Evolutionary conservation across 306 rosid species (phyloP).

Genomic region (Acacia crassicarpa): DNA sequence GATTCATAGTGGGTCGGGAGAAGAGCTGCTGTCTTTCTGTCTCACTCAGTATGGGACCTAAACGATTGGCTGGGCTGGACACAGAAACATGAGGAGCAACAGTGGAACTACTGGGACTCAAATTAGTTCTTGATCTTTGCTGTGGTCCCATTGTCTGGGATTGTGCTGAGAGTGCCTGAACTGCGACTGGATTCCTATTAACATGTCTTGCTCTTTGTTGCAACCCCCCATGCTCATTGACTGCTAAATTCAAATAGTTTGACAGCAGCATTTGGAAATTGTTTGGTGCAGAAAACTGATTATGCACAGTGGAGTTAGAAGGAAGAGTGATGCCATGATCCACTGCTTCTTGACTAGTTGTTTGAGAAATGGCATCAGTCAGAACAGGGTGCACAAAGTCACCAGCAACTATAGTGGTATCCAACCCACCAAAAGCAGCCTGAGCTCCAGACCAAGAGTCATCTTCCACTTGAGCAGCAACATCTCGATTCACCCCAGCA

Average conservation of each 20-base stretch:
- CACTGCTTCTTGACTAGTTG: constrained; percentile 50
- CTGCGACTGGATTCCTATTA: constrained; percentile 60
- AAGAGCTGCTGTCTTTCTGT: constrained; percentile 63
- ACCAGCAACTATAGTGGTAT: constrained; percentile 38
- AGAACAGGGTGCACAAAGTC: constrained; percentile 32
- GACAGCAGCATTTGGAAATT: constrained; percentile 48
- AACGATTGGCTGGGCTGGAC: constrained; percentile 37
- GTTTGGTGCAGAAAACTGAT: constrained; percentile 40
- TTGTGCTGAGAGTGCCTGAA: constrained; percentile 86
- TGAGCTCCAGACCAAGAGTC: constrained; percentile 48
- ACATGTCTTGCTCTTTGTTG: constrained; percentile 34
- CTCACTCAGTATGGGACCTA: constrained; percentile 44
- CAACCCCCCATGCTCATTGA: constrained; percentile 56
- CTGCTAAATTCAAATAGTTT: constrained; percentile 30
- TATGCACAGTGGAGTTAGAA: constrained; percentile 41
- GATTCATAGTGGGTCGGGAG: constrained; percentile 46
- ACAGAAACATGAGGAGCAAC: constrained; percentile 48
- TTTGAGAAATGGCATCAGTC: constrained; percentile 46
- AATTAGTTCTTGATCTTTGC: constrained; percentile 50
- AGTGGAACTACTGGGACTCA: constrained; percentile 45
- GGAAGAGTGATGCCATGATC: constrained; percentile 37
- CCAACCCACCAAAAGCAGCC: constrained; percentile 28
- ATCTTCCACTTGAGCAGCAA: constrained; percentile 45
- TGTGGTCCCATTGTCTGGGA: constrained; percentile 42
- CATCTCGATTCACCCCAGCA: constrained; percentile 38